These are phyloP conservation scores for Pneumocystis wakefieldiae DNA, from an alignment of 1,139 yeast genomes.

Conservation along the genomic window DNA sequence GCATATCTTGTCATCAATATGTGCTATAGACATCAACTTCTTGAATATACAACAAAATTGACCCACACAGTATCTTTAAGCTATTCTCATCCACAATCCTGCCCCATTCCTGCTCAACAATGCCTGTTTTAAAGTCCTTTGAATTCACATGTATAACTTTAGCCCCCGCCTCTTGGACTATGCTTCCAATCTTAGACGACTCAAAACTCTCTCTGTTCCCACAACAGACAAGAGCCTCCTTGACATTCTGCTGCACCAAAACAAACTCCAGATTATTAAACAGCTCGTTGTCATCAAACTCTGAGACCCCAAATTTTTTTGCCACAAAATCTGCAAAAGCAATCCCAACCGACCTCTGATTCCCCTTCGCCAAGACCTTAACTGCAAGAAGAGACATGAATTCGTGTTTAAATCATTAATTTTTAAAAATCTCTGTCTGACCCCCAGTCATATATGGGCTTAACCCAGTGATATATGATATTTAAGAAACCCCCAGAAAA, in stretches of 20 bases:
- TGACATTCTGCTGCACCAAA: slow-evolving; percentile 73
- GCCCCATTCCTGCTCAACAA: slow-evolving; percentile 39
- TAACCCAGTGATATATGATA: no score
- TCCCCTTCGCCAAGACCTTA: slow-evolving; percentile 31
- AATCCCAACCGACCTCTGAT: slow-evolving; percentile 51
- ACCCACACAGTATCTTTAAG: slow-evolving; percentile 31
- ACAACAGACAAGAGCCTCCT: slow-evolving; percentile 55
- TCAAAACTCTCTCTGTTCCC: slow-evolving; percentile 30
- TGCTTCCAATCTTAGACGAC: slow-evolving; percentile 31
- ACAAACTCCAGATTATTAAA: slow-evolving; percentile 75
- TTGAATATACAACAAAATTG: background rate
- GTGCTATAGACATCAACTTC: slow-evolving; percentile 21
- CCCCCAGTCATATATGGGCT: no score
- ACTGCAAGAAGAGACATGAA: slow-evolving; percentile 46
- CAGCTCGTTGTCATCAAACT: slow-evolving; percentile 75
- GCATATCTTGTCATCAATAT: slow-evolving; percentile 34
- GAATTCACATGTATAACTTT: slow-evolving; percentile 48
- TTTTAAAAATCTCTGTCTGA: no score
- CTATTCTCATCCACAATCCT: slow-evolving; percentile 51
- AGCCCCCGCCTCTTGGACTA: slow-evolving; percentile 58
- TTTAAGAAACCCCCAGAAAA: no score
- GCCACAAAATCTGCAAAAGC: slow-evolving; percentile 65
- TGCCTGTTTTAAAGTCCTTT: slow-evolving; percentile 36
- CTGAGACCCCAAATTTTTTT: slow-evolving; percentile 52
- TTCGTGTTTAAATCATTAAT: no score